Base-by-base conservation (phyloP, 1,139 yeast species). In the Pichia sp. region DNA sequence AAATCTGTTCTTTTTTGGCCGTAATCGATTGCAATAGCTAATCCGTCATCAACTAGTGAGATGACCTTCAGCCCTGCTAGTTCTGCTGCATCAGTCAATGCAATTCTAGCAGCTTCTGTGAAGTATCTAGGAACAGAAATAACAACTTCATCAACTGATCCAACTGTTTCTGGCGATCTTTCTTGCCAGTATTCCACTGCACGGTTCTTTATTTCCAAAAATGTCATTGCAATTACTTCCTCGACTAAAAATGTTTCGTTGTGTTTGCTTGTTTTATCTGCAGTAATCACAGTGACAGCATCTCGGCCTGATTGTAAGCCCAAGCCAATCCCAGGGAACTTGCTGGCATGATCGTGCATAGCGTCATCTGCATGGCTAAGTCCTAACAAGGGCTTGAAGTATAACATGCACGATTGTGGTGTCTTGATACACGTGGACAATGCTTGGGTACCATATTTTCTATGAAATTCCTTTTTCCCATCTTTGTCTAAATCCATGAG, bases 1-100 rank as follows among this genome's bases (percentile, higher is more conserved):
- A 50, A 44, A 49, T 55, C 52, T 17, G 75, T 76, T 52, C 79
- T 74, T 42, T 76, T 78, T 45, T 85, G 76, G 1, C 79, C 81
- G 67, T 83, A 91, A 67, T 91, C 90, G 50, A 89, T 73, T 0
- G 96, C 97, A 27, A 90, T 93, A 1, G 98, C 92, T 17, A 90
- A 74, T 17, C 97, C 98, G 68, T 93, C 98, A 65, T 88, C 93
- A 2, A 92, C 87, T 51, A 90, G 73, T 0, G 87, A 82, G 59
- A 86, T 77, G 24, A 84, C 78, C 44, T 79, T 77, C 61, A 87
- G 73, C 24, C 86, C 89, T 1, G 96, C 87, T 54, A 89, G 73
- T 48, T 79, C 79, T 46, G 87, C 85, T 3, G 95, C 83, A 64
- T 90, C 96, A 47, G 79, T 73, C 51, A 90, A 72, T 0, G 97